Base-by-base conservation (phyloP, 2,329 filamentous ascomycete genomes). In the Alternaria postmessia region DNA sequence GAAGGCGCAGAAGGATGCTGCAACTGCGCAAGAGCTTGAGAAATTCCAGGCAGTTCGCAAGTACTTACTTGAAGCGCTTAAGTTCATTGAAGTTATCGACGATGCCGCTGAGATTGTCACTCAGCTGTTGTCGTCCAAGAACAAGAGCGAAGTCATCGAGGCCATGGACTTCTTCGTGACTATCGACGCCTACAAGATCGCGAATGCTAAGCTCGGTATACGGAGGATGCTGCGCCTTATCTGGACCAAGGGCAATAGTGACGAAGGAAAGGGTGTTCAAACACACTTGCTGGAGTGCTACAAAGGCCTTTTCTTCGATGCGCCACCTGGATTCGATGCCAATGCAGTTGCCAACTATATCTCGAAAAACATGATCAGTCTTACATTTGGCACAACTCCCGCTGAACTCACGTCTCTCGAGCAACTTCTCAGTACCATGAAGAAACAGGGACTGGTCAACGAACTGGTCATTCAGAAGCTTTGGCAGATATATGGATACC, bases 221-320 rank as follows among this genome's bases (percentile, higher is more conserved):
- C 88, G 94, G 60, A 90, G 93, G 58, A 99, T 99, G 95, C 85
- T 99, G 64, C 90, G 94, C 54, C 85, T 99, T 20, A 99, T 99
- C 78, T 99, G 95, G 95, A 99, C 95, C 65, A 99, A 99, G 81
- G 94, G 95, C 69, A 99, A 98, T 80, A 98, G 93, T 71, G 95
- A 99, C 73, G 96, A 99, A 83, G 95, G 96, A 71, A 99, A 98
- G 81, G 95, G 95, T 57, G 94, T 99, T 2, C 96, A 99, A 76
- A 92, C 91, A 2, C 95, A 99, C 79, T 85, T 99, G 30, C 97
- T 99, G 67, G 95, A 99, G 69, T 97, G 93, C 78, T 99, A 99
- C 83, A 95, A 91, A 75, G 89, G 92, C 20, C 87, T 99, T 1
- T 99, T 98, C 80, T 99, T 99, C 71, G 93, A 97, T 74, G 94